Evolutionary conservation across 345 rosid species (phyloP).

Genomic region (Murraya koenigii): DNA sequence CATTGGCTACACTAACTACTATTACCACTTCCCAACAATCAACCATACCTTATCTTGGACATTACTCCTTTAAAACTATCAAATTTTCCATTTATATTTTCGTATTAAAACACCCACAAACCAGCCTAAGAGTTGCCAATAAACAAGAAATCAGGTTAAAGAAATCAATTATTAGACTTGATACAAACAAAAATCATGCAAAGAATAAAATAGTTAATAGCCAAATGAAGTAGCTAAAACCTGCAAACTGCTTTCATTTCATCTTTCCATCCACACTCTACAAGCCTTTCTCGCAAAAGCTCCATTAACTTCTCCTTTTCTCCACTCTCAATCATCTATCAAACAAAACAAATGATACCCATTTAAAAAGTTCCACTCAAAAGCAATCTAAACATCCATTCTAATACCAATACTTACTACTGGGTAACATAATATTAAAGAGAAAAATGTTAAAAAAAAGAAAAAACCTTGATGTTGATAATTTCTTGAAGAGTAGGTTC

Average conservation of each 20-base stretch:
- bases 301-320: slow-evolving; percentile 73
- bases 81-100: background rate
- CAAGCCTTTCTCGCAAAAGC: slow-evolving; percentile 64
- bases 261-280: slow-evolving; percentile 85
- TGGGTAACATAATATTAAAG: background rate
- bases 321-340: slow-evolving; percentile 66
- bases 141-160: background rate
- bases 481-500: slow-evolving; percentile 59
- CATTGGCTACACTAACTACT: background rate
- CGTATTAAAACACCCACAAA: background rate
- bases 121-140: background rate
- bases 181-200: background rate
- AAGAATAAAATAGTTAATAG: background rate
- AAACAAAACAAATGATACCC: background rate
- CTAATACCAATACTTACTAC: background rate
- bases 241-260: slow-evolving; percentile 84
- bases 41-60: background rate
- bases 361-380: background rate
- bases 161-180: background rate
- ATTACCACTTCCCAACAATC: background rate
- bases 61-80: background rate
- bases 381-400: background rate
- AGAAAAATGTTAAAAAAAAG: background rate
- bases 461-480: slow-evolving; percentile 58
- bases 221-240: slow-evolving; percentile 21